A percentile compares a stretch with the other conserved stretches of the same genome.
Evolutionary conservation across 1,284 basidiomycete genomes (phyloP).

Genomic region (Pascua guehoae): DNA sequence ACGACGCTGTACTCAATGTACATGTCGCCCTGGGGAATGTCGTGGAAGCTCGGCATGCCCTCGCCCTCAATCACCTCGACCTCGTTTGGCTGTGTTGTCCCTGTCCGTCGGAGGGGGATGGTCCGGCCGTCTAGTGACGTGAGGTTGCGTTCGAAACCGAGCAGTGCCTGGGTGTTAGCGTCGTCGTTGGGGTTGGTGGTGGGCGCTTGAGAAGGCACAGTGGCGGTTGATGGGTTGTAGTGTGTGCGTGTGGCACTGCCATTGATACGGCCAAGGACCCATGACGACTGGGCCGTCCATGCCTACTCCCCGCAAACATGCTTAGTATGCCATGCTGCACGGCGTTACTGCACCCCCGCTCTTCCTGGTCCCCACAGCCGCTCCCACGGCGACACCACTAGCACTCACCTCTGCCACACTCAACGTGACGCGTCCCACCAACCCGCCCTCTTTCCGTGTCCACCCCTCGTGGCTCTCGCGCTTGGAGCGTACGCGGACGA

Average conservation of each 20-base stretch:
- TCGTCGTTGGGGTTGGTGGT: too few species aligned
- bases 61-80: slow-evolving; percentile 80
- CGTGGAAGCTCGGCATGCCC: slow-evolving; percentile 76
- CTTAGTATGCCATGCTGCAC: too few species aligned
- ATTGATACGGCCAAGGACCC: not conserved
- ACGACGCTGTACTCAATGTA: slow-evolving; percentile 89
- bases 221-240: too few species aligned
- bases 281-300: too few species aligned
- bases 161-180: slow-evolving; percentile 36
- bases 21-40: slow-evolving; percentile 68
- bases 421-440: slow-evolving; percentile 86
- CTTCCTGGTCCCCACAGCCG: not conserved
- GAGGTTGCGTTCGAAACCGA: slow-evolving; percentile 61
- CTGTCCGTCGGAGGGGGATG: slow-evolving; percentile 65
- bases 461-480: slow-evolving; percentile 59
- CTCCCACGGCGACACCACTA: not conserved
- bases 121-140: slow-evolving; percentile 83
- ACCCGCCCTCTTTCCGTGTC: slow-evolving; percentile 77
- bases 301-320: too few species aligned
- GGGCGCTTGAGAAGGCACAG: too few species aligned
- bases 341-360: too few species aligned
- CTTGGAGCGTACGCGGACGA: slow-evolving; percentile 73
- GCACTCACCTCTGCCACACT: slow-evolving; percentile 75
- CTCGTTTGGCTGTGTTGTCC: slow-evolving; percentile 89
- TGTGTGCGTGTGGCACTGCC: too few species aligned